Evolutionary conservation across 2,329 filamentous ascomycete species (phyloP).

Genomic region (Incumbomyces delicatus): DNA sequence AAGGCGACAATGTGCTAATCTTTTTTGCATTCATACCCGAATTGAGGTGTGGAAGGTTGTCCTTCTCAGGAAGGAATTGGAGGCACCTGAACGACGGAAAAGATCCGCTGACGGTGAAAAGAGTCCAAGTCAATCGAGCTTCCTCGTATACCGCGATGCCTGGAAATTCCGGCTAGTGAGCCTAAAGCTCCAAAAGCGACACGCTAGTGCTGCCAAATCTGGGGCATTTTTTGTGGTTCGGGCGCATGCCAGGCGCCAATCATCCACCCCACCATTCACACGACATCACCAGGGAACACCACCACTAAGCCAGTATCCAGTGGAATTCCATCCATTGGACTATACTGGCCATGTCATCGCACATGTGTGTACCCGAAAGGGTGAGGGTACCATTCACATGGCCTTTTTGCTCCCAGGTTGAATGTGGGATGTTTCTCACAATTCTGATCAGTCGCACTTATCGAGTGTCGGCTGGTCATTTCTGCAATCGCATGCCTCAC

Average conservation of each 20-base stretch:
- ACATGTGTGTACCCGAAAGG: slow-evolving; percentile 4
- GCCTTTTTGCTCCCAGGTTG: slow-evolving; percentile 2
- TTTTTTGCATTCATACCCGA: no score
- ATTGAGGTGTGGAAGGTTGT: no score
- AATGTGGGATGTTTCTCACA: slow-evolving; percentile 6
- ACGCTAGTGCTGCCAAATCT: not conserved
- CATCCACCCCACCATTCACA: slow-evolving; percentile 1
- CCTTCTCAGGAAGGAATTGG: no score
- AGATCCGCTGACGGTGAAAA: no score
- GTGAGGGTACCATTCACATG: slow-evolving; percentile 5
- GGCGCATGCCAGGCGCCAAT: not conserved
- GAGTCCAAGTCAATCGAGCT: no score
- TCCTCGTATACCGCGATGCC: not conserved
- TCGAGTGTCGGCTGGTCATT: not conserved
- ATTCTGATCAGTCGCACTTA: slow-evolving; percentile 5
- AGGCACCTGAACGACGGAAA: no score
- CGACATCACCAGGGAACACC: slow-evolving; percentile 1
- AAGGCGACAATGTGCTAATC: no score
- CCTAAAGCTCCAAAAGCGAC: not conserved
- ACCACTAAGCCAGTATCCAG: slow-evolving; percentile 1
- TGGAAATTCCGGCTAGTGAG: not conserved
- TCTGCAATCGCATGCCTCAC: slow-evolving; percentile 5
- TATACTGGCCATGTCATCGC: slow-evolving; percentile 5
- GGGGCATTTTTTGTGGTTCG: not conserved
- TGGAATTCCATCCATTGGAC: not conserved